These are phyloP conservation scores for Pelagomonas calceolata DNA, from an alignment of 108 stramenopile species.

Conservation along the genomic window DNA sequence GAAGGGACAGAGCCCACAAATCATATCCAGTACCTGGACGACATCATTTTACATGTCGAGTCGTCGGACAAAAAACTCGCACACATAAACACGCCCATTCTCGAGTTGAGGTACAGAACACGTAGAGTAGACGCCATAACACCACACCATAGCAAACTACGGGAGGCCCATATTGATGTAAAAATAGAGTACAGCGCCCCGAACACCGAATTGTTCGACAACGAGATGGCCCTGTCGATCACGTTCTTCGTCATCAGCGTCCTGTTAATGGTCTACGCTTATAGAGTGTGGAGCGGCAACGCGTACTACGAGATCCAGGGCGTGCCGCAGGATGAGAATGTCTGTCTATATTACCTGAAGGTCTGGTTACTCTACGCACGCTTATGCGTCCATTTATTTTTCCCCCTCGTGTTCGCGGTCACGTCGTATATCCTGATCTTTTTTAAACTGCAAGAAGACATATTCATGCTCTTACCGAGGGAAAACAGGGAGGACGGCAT, in stretches of 20 bases:
- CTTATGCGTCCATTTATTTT: background rate
- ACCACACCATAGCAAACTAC: constrained; percentile 9
- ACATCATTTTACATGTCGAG: constrained; percentile 33
- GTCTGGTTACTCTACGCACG: background rate
- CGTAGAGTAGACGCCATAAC: no score
- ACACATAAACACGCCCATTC: constrained; percentile 46
- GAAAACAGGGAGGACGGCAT: constrained; percentile 32
- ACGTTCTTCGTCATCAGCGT: constrained; percentile 36
- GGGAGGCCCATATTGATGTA: constrained; percentile 23
- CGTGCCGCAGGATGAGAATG: no score
- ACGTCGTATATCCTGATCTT: constrained; percentile 45
- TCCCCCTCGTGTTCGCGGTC: constrained; percentile 35
- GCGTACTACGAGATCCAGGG: constrained; percentile 2
- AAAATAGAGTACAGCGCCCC: constrained; percentile 50
- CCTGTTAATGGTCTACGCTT: constrained; percentile 27
- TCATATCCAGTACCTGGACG: constrained; percentile 43
- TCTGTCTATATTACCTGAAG: no score
- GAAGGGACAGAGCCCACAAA: background rate
- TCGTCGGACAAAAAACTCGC: constrained; percentile 28
- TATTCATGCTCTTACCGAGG: constrained; percentile 54
- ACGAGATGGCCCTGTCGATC: constrained; percentile 41
- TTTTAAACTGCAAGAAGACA: constrained; percentile 58
- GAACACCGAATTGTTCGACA: constrained; percentile 38
- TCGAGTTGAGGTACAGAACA: constrained; percentile 49
- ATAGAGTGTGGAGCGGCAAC: no score